These are phyloP conservation scores for Chenopodium berlandieri DNA, from an alignment of 148 eudicot species.

Conservation along the genomic window DNA sequence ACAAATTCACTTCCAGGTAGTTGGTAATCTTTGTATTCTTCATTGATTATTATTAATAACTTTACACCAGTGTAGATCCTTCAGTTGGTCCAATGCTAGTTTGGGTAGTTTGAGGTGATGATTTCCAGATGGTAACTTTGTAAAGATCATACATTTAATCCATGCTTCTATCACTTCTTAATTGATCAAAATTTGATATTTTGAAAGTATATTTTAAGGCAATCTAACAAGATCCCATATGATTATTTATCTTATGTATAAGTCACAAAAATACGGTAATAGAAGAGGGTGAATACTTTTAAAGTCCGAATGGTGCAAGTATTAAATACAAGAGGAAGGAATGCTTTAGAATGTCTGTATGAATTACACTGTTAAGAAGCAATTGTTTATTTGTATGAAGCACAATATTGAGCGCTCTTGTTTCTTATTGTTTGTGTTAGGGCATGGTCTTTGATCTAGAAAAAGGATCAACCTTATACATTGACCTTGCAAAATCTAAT, in stretches of 20 bases:
- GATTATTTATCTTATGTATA: too few relatives aligned
- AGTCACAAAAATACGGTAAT: too few relatives aligned
- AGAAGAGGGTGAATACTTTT: too few relatives aligned
- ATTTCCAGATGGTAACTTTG: neutral
- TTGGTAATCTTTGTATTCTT: too few relatives aligned
- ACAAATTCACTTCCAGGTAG: too few relatives aligned
- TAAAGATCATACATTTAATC: neutral
- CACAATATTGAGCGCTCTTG: neutral
- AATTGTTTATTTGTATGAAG: neutral
- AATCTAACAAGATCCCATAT: too few relatives aligned
- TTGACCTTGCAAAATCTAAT: constrained; percentile 96
- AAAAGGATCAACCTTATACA: constrained; percentile 72
- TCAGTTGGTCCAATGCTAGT: neutral
- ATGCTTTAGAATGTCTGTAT: neutral
- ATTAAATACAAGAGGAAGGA: too few relatives aligned
- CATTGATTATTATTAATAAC: too few relatives aligned
- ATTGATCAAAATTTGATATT: too few relatives aligned
- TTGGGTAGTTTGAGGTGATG: neutral
- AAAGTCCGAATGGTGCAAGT: too few relatives aligned
- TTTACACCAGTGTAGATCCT: too few relatives aligned
- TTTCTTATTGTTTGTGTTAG: constrained; percentile 35
- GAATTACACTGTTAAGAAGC: neutral
- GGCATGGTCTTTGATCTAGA: constrained; percentile 96
- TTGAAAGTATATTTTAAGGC: too few relatives aligned
- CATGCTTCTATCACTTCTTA: neutral